Base-by-base conservation (phyloP, 2,329 filamentous ascomycete species). In the Colletotrichum magnum region DNA sequence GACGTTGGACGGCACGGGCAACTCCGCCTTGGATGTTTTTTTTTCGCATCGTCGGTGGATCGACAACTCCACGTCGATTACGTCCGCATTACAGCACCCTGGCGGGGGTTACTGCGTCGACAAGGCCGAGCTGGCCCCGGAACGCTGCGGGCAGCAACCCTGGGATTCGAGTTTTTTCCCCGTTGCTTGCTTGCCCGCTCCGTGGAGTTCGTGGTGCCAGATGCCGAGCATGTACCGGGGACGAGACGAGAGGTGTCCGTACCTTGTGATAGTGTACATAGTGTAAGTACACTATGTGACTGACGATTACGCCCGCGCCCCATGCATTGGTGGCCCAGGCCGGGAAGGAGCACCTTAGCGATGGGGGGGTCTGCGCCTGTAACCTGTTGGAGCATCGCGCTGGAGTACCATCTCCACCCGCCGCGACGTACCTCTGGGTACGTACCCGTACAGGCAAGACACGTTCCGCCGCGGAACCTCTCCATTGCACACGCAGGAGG, bases 61-160 rank as follows among this genome's bases (percentile, higher is more conserved):
- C 67, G 56, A 58, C 45, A 60, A 57, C 62, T 69, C 62, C 67
- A 69, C 62, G 56, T 13, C 32, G 56, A 60, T 69, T 66, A 69
- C 67, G 62, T 66, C 51, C 26, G 26, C 18, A 32, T 66, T 66
- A 69, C 66, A 57, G 43, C n/a, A 54, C 60, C 54, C n/a, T 50
- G 28, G 48, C 48, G 28, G 54, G 18, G 15, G 21, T 24, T 24
- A 16, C 32, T 16, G 39, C 58, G 47, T 32, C 32, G 47, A 5
- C n/a, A 32, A 7, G 50, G 64, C 58, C 39, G 28, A 64, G 41
- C 47, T 41, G 61, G 64, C 63, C 45, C 57, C 45, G 50, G 45
- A 59, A 48, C 24, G 16, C 26, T 16, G 7, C 21, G 32, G 12
- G 43, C 43, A 28, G 26, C 7, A 6, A 41, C 28, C 28, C 43